A percentile compares a stretch with the other conserved stretches of the same genome.
phyloP scores from a whole-genome alignment of 2,329 filamentous ascomycete species.

The Paecilomyces sp. region DNA sequence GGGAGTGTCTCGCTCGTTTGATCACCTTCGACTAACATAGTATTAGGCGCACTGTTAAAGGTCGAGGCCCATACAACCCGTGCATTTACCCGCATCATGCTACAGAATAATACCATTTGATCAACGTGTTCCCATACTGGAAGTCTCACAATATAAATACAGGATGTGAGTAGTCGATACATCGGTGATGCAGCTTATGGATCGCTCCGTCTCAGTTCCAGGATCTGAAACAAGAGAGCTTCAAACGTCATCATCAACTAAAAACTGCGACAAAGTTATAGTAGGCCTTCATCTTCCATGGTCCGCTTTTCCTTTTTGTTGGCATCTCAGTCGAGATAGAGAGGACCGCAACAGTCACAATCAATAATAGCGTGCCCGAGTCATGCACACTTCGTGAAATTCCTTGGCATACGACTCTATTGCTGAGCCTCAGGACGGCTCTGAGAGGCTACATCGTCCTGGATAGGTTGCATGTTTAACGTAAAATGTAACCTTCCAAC shows the following conservation, averaged over 20 bases:
- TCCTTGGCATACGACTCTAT: background rate
- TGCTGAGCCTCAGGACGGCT: background rate
- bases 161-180: background rate
- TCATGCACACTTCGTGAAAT: background rate
- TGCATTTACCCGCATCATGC: background rate
- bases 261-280: background rate
- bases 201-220: background rate
- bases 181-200: background rate
- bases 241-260: background rate
- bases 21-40: too few relatives aligned
- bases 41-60: too few relatives aligned
- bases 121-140: background rate
- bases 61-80: background rate
- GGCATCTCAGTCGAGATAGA: background rate
- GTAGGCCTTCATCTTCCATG: background rate
- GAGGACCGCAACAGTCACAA: background rate
- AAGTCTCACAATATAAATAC: background rate
- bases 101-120: background rate
- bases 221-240: background rate
- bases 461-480: too few relatives aligned
- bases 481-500: background rate
- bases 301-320: background rate
- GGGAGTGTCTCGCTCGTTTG: too few relatives aligned
- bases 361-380: background rate
- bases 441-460: background rate